Base-by-base conservation (phyloP, 345 rosid species). In the Arabis hirsuta region DNA sequence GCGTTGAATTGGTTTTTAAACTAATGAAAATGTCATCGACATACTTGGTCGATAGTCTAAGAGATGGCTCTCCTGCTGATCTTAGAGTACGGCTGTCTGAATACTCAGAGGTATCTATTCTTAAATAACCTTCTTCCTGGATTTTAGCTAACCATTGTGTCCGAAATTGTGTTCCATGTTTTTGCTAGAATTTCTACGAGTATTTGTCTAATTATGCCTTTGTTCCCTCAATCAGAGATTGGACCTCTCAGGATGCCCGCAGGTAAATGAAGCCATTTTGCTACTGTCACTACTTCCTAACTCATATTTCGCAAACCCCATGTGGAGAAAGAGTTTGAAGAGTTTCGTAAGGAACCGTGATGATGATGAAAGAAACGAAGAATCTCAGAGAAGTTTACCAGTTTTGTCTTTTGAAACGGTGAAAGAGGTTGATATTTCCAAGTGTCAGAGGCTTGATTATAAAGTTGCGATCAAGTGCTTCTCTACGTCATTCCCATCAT, bases 231-330 rank as follows among this genome's bases (percentile, higher is more conserved):
- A 70, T 64, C 91, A 91, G 93, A 82, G 44, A 76, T 75, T 91
- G 65, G 81, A 89, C 76, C 85, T 91, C 58, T 85, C 90, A 57
- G 85, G 88, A 65, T 85, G 90, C 73, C 85, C 84, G 4, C 96
- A 87, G 62, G 62, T 89, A 73, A 89, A 83, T 47, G 53, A 78
- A 60, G 80, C 72, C 55, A 64, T 80, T 55, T 55, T 91, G 69
- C 71, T 84, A 46, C 76, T 82, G 42, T 84, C 91, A 31, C 55
- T 86, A 80, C 82, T 87, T 76, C 82, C 84, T 65, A 24, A 51
- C 36, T 64, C 81, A 22, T 71, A 66, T 76, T 24, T 52, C 27
- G 8, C 66, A 73, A 82, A 71, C 56, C 59, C 58, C 38, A 32
- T 29, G 16, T 56, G 75, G 62, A 76, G 55, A 71, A 79, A 83